Evolutionary conservation across 331 rosid genomes (phyloP), one percentile per base, ranked within the genome.

Genomic region (Saraca asoca): DNA sequence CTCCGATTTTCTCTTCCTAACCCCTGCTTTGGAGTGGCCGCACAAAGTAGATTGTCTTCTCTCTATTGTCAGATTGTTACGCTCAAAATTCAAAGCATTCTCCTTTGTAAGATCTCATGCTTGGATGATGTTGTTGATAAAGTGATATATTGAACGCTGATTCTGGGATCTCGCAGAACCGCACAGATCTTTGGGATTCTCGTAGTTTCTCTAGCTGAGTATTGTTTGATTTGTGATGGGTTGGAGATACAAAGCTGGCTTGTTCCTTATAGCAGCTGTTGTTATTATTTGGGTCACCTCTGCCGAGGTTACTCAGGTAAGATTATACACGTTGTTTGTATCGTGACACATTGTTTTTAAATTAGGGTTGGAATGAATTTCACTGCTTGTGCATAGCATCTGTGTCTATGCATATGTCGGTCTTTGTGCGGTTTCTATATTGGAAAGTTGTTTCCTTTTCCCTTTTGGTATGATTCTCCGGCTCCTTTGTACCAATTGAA

Each of bases 281-380:
- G 95, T 94, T 61, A 57, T 94, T 69, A 94, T 90, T 46, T 94
- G 99, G 99, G 97, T 94, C 19, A 74, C 84, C 75, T 94, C 98
- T 15, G 96, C 98, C 20, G 98, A 94, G 83, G 97, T 94, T 48
- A 94, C 98, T 42, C 98, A 94, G 96, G 99, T 90, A 9, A 12
- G 35, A 0, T 64, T 24, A 15, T 69, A 24, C 3, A 24, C 1
- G 31, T 24, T 3, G 31, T 24, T 24, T 24, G 31, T 24, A 24
- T 24, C 31, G 3, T 24, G 1, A 24, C 31, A 24, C 31, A 24
- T n/a, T 24, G 31, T 19, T 17, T 14, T 38, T 18, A 34, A 49
- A 16, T 66, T 38, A 18, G 24, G 58, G 17, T 24, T 12, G 55
- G 51, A 50, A 57, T 57, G 31, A 16, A 34, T 15, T 71, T 49